Evolutionary conservation across 1,139 yeast species (phyloP), one percentile per base, ranked within the genome.

Genomic region (Taphrina sp.): DNA sequence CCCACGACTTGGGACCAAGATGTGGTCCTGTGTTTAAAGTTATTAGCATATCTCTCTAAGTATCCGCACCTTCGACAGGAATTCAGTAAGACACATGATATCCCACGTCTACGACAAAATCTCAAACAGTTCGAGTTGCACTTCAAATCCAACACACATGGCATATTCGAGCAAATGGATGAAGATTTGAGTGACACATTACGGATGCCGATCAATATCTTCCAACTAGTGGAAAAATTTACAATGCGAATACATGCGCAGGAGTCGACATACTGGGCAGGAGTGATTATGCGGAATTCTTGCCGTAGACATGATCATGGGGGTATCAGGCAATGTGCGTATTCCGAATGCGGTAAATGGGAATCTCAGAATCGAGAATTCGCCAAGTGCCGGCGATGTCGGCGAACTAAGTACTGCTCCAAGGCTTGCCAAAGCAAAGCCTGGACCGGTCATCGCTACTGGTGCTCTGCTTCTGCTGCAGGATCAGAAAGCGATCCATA

Each of bases 201-300:
- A 17, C 38, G 39, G n/a, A 31, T 49, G 7, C 58, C 57, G 1
- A 46, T 85, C 33, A 89, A 92, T 67, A 73, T 90, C 26, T 92
- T 92, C 72, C 95, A 95, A 12, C 72, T 92, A 61, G 96, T 90
- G 42, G 98, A 92, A 69, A 83, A 85, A 67, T 90, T 87, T 69
- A 92, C 97, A 0, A 82, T 85, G 56, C 80, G 81, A 61, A 74
- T 80, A 22, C 76, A 77, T 65, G 72, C 80, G 2, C 79, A 83
- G 43, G 96, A 89, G 64, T 81, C 89, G 76, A 85, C 85, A 64
- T 89, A 90, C 70, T 92, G 98, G 98, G 88, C 96, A 2, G 95
- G 96, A 2, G 95, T 90, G 14, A 88, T 90, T 46, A 92, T 92
- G 92, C 77, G 97, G 60, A 92, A 92, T 69, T 87, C 96, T 1